Percentiles rank a stretch among this genome's conserved stretches.
Evolutionary conservation across 2,329 filamentous ascomycete genomes (phyloP).

Genomic region (Phaeoacremonium minimum): DNA sequence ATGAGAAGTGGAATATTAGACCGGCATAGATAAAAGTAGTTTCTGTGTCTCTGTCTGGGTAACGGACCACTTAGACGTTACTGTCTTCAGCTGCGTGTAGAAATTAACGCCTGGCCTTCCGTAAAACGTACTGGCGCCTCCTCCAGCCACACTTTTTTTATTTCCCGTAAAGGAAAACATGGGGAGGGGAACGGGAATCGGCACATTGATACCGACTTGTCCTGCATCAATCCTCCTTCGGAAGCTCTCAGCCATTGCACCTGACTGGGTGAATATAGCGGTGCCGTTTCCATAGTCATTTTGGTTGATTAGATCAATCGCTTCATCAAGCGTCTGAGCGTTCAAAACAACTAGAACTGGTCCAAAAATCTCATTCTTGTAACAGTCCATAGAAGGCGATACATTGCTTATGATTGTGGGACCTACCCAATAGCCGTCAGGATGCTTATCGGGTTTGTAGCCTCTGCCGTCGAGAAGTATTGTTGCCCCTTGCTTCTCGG

Average conservation of each 20-base stretch:
- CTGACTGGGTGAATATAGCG: constrained; percentile 78
- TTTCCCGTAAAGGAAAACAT: constrained; percentile 72
- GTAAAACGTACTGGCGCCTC: constrained; percentile 92
- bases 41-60: too few species aligned
- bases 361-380: constrained; percentile 81
- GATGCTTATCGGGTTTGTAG: constrained; percentile 71
- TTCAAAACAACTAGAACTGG: constrained; percentile 80
- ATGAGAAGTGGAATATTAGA: too few species aligned
- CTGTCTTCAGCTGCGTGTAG: constrained; percentile 97
- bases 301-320: constrained; percentile 74
- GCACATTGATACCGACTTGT: constrained; percentile 82
- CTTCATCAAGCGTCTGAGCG: constrained; percentile 73
- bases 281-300: constrained; percentile 87
- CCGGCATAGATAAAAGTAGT: too few species aligned
- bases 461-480: constrained; percentile 79
- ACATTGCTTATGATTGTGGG: constrained; percentile 82
- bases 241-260: constrained; percentile 73
- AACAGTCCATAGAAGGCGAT: constrained; percentile 77
- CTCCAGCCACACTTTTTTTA: constrained; percentile 89
- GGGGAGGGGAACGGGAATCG: constrained; percentile 67
- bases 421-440: constrained; percentile 80
- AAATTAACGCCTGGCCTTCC: constrained; percentile 89
- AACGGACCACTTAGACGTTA: constrained; percentile 93
- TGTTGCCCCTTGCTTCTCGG: constrained; percentile 75
- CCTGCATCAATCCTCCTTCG: constrained; percentile 78